A percentile compares a stretch with the other conserved stretches of the same genome.
Conservation (phyloP, 2,329 filamentous ascomycete genomes). For the Dactylonectria macrodidyma region DNA sequence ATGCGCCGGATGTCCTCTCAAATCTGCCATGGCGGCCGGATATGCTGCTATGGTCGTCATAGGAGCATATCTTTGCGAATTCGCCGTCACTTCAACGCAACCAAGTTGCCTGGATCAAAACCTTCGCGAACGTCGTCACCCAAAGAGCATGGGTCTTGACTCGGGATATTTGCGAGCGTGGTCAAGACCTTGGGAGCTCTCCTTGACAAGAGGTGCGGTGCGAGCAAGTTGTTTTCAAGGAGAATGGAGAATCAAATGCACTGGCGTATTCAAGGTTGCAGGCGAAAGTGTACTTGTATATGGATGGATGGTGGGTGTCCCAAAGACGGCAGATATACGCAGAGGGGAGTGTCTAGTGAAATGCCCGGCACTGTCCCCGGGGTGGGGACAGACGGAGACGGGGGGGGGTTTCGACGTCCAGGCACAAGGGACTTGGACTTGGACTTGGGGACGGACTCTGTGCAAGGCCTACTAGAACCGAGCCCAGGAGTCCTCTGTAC, state of each 20-base stretch:
- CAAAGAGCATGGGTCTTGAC: conserved; percentile 42
- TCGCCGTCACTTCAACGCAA: conserved; percentile 44
- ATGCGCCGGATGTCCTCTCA: conserved; percentile 73
- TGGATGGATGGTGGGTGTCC: conserved; percentile 59
- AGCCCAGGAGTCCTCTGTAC: conserved; percentile 47
- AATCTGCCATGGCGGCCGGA: conserved; percentile 74
- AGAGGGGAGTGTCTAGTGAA: conserved; percentile 65
- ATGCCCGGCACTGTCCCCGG: conserved; percentile 65
- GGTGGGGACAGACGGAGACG: conserved; percentile 57
- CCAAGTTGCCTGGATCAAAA: conserved; percentile 42
- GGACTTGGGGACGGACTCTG: conserved; percentile 49
- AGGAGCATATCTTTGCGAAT: conserved; percentile 63
- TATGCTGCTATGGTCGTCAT: conserved; percentile 75
- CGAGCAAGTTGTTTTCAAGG: conserved; percentile 29
- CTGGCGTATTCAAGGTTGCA: conserved; percentile 54
- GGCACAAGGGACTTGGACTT: conserved; percentile 48
- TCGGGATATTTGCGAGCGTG: conserved; percentile 22
- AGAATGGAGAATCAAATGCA: conserved; percentile 33
- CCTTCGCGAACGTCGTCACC: conserved; percentile 42
- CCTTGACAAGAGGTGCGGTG: conserved; percentile 36
- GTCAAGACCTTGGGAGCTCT: conserved; percentile 31
- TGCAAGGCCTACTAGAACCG: conserved; percentile 45
- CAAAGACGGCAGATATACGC: conserved; percentile 61
- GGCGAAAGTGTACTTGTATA: conserved; percentile 64
- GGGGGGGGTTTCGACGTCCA: conserved; percentile 56